Evolutionary conservation across 78 protist species (phyloP).

Genomic region (Dictyostelium citrinum): DNA sequence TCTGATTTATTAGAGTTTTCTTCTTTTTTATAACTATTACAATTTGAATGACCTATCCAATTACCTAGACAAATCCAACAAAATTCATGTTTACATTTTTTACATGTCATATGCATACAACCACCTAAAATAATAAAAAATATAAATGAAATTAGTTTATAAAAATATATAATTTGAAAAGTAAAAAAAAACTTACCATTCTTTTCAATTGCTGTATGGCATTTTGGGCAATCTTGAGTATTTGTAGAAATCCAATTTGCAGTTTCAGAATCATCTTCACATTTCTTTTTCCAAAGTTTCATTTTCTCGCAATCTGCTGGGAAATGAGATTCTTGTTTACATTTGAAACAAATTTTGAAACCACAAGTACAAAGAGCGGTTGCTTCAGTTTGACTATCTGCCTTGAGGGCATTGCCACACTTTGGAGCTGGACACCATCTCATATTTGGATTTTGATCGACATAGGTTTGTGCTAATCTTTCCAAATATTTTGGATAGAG

Average conservation of each 20-base stretch:
- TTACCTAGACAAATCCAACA: constrained; percentile 71
- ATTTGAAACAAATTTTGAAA: constrained; percentile 72
- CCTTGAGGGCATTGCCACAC: constrained; percentile 60
- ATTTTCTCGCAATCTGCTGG: constrained; percentile 74
- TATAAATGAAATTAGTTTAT: not conserved
- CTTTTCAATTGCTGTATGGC: constrained; percentile 77
- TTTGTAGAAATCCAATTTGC: constrained; percentile 70
- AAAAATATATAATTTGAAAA: too few relatives aligned
- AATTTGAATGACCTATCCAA: constrained; percentile 34
- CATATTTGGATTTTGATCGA: constrained; percentile 70
- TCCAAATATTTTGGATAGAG: constrained; percentile 36
- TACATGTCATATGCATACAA: constrained; percentile 27
- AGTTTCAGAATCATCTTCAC: constrained; percentile 78
- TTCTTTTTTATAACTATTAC: constrained; percentile 36
- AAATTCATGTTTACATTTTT: constrained; percentile 45
- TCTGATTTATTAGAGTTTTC: constrained; percentile 39
- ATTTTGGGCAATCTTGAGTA: constrained; percentile 83
- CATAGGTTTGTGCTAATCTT: constrained; percentile 61
- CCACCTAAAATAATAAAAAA: not conserved
- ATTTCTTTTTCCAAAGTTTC: constrained; percentile 68
- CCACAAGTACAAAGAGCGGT: constrained; percentile 72
- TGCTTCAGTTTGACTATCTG: constrained; percentile 61
- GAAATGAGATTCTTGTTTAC: constrained; percentile 75
- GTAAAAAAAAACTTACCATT: constrained; percentile 24
- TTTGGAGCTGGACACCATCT: constrained; percentile 65